A percentile compares a stretch with the other conserved stretches of the same genome.
phyloP scores from a whole-genome alignment of 1,139 yeast species.

The Protomyces inundatus region DNA sequence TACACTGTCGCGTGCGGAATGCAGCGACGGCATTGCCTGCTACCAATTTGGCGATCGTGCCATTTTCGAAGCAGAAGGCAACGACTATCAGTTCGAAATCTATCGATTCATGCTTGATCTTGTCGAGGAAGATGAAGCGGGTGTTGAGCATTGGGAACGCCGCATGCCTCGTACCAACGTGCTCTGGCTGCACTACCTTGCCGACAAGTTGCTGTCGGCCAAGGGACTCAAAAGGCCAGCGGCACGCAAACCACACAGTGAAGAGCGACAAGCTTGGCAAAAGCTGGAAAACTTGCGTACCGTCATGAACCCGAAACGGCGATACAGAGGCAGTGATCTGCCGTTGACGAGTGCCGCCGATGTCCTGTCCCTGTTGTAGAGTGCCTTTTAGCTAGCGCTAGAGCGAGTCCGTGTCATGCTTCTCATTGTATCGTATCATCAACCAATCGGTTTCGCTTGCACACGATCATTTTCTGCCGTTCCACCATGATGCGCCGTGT shows the following conservation, averaged over 20 bases:
- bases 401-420: too few species aligned
- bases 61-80: constrained; percentile 46
- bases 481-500: constrained; percentile 28
- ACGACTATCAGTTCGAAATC: constrained; percentile 50
- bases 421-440: neutral
- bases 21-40: constrained; percentile 35
- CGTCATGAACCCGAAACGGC: constrained; percentile 25
- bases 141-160: constrained; percentile 43
- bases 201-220: constrained; percentile 43
- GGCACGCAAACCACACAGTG: neutral
- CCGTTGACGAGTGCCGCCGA: neutral
- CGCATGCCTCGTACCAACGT: constrained; percentile 47
- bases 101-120: constrained; percentile 46
- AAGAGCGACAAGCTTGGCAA: constrained; percentile 21
- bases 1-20: constrained; percentile 48
- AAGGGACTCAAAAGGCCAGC: constrained; percentile 37
- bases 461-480: constrained; percentile 32
- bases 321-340: constrained; percentile 8
- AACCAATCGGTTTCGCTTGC: neutral
- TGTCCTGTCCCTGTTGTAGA: neutral
- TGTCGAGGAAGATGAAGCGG: constrained; percentile 27
- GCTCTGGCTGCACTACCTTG: constrained; percentile 49
- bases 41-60: constrained; percentile 48
- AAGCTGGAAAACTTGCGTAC: constrained; percentile 16
- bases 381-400: neutral